Percentiles rank a stretch among this genome's conserved stretches.
phyloP scores from a whole-genome alignment of 495 filamentous ascomycete genomes.

The Amniculicola lignicola region DNA sequence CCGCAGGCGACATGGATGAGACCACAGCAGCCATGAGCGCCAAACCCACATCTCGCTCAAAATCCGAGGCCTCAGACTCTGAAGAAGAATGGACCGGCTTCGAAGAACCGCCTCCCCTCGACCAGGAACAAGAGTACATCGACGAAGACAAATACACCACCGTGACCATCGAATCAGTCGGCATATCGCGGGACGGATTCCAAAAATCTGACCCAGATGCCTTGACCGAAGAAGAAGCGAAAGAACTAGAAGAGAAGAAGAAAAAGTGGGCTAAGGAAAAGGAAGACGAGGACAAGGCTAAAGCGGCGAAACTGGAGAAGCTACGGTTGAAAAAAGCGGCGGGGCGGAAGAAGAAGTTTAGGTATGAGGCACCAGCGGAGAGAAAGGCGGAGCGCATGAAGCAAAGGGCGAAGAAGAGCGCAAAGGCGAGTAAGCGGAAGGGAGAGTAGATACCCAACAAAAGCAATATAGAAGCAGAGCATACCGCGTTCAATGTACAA shows the following conservation, averaged over 20 bases:
- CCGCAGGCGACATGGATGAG: constrained; percentile 51
- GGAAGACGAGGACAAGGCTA: constrained; percentile 46
- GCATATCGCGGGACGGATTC: constrained; percentile 68
- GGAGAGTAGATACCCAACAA: too few species aligned
- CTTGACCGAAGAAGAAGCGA: constrained; percentile 41
- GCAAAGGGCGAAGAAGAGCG: constrained; percentile 15
- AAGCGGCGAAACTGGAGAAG: too few species aligned
- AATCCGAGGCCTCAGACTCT: constrained; percentile 40
- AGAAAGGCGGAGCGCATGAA: constrained; percentile 64
- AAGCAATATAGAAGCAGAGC: too few species aligned
- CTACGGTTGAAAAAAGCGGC: constrained; percentile 57
- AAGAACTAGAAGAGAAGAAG: constrained; percentile 34
- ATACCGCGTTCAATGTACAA: too few species aligned
- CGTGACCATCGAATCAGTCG: constrained; percentile 90
- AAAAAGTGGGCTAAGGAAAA: constrained; percentile 46
- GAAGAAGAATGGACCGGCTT: constrained; percentile 57
- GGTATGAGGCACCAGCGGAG: constrained; percentile 83
- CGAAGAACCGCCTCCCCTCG: constrained; percentile 48
- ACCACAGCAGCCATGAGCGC: too few species aligned
- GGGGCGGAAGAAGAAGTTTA: constrained; percentile 83
- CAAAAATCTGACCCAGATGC: constrained; percentile 51
- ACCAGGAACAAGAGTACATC: constrained; percentile 89
- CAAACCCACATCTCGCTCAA: neutral
- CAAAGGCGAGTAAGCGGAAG: constrained; percentile 14
- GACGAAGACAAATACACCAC: constrained; percentile 95